phyloP scores from a whole-genome alignment of 2,329 filamentous ascomycete genomes.

The Ophiosphaerella herpotricha region DNA sequence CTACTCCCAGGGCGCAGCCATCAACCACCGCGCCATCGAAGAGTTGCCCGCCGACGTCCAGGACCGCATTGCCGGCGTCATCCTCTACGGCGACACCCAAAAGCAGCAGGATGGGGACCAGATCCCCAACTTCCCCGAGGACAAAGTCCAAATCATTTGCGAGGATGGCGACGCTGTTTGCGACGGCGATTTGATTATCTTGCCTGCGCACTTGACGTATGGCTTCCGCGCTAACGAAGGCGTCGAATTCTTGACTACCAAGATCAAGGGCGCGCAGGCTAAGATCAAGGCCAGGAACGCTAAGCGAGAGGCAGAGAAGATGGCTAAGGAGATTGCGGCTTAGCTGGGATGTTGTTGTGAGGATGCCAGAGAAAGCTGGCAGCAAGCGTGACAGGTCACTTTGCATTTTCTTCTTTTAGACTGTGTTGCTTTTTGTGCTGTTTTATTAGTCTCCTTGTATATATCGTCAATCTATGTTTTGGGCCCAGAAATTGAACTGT shows the following conservation, averaged over 20 bases:
- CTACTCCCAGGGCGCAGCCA: conserved; percentile 42
- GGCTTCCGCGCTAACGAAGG: conserved; percentile 34
- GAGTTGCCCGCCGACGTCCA: conserved; percentile 28
- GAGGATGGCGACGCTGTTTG: conserved; percentile 59
- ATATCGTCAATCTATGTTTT: no score
- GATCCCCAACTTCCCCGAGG: conserved; percentile 48
- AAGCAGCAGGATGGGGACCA: conserved; percentile 46
- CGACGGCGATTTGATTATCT: conserved; percentile 46
- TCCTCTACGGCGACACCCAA: conserved; percentile 55
- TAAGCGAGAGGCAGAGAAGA: conserved; percentile 24
- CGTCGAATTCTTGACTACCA: conserved; percentile 29
- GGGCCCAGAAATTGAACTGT: no score
- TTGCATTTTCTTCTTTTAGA: background rate
- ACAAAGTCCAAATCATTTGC: conserved; percentile 56
- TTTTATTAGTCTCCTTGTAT: no score
- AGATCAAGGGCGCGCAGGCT: conserved; percentile 32
- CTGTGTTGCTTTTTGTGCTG: no score
- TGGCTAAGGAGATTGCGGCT: conserved; percentile 9
- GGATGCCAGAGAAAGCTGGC: background rate
- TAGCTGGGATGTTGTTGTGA: background rate
- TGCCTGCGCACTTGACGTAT: conserved; percentile 39
- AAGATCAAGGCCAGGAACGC: conserved; percentile 36
- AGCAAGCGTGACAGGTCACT: background rate
- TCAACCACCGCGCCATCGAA: conserved; percentile 41
- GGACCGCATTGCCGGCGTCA: conserved; percentile 47